A percentile compares a stretch with the other conserved stretches of the same genome.
These are phyloP conservation scores for Sugiyamaella grinbergsii DNA, from an alignment of 1,139 yeast species.

Conservation along the genomic window DNA sequence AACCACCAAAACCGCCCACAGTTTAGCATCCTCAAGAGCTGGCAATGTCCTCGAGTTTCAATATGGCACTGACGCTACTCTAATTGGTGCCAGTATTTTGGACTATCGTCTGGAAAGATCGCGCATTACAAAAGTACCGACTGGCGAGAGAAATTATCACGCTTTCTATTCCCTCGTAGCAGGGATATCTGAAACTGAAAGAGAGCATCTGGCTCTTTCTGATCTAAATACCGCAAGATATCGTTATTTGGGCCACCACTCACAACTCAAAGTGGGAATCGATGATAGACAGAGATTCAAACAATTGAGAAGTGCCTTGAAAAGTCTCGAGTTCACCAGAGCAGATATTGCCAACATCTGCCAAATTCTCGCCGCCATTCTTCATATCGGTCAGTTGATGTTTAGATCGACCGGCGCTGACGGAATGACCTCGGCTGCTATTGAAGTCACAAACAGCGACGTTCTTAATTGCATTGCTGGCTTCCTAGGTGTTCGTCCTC, in stretches of 20 bases:
- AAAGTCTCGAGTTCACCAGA: constrained; percentile 44
- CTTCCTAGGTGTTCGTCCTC: constrained; percentile 46
- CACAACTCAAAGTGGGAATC: constrained; percentile 45
- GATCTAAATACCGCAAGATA: constrained; percentile 39
- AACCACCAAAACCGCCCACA: constrained; percentile 44
- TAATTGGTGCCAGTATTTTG: constrained; percentile 45
- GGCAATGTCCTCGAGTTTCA: constrained; percentile 48
- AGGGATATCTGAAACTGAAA: constrained; percentile 45
- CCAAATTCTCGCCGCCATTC: constrained; percentile 48
- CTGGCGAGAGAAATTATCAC: constrained; percentile 48
- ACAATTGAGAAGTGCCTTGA: constrained; percentile 43
- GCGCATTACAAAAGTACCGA: constrained; percentile 46
- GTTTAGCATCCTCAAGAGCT: constrained; percentile 43
- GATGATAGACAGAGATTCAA: constrained; percentile 45
- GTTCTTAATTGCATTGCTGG: constrained; percentile 43
- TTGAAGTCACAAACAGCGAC: constrained; percentile 45
- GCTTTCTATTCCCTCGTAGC: constrained; percentile 46
- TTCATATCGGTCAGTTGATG: constrained; percentile 47
- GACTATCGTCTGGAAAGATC: constrained; percentile 47
- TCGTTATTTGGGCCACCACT: constrained; percentile 47
- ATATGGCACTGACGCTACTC: constrained; percentile 43
- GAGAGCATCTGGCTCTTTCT: constrained; percentile 43
- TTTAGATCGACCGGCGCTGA: constrained; percentile 42
- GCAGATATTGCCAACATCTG: constrained; percentile 49
- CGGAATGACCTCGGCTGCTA: constrained; percentile 44